A percentile compares a stretch with the other conserved stretches of the same genome.
These are phyloP conservation scores for Tolypocladium amazonense DNA, from an alignment of 2,329 filamentous ascomycete species.

Conservation along the genomic window DNA sequence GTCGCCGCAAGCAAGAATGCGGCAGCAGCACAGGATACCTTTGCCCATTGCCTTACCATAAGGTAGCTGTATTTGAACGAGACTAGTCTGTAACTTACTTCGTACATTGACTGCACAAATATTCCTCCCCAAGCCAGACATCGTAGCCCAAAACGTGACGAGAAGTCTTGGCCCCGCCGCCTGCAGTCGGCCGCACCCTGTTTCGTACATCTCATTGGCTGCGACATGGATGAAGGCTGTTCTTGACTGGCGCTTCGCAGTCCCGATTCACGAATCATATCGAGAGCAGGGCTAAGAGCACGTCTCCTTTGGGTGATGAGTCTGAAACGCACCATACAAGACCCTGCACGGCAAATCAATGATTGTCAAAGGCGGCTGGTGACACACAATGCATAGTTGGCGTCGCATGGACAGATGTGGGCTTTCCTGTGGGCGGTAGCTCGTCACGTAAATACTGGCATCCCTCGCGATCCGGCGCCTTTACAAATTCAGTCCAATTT, in stretches of 20 bases:
- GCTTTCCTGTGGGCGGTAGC: neutral
- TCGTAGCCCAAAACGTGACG: neutral
- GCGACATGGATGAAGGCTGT: conserved; percentile 9
- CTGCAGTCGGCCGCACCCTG: neutral
- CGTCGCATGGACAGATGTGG: conserved; percentile 5
- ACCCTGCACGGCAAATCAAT: neutral
- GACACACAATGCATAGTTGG: conserved; percentile 6
- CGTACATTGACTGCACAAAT: neutral
- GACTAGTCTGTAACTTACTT: too few species aligned
- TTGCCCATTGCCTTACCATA: too few species aligned
- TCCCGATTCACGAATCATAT: conserved; percentile 15
- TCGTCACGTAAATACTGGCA: neutral
- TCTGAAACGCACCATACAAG: neutral
- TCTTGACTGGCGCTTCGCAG: conserved; percentile 18
- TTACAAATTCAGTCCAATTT: neutral
- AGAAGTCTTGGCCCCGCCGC: neutral
- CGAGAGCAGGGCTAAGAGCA: neutral
- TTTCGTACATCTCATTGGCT: conserved; percentile 13
- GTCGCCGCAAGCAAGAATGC: neutral
- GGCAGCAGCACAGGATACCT: neutral
- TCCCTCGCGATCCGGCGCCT: neutral
- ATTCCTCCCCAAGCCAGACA: neutral
- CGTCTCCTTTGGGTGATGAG: neutral
- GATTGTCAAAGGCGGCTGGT: neutral
- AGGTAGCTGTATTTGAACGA: too few species aligned